phyloP scores from a whole-genome alignment of 495 filamentous ascomycete species.

The Xylaria grammica region DNA sequence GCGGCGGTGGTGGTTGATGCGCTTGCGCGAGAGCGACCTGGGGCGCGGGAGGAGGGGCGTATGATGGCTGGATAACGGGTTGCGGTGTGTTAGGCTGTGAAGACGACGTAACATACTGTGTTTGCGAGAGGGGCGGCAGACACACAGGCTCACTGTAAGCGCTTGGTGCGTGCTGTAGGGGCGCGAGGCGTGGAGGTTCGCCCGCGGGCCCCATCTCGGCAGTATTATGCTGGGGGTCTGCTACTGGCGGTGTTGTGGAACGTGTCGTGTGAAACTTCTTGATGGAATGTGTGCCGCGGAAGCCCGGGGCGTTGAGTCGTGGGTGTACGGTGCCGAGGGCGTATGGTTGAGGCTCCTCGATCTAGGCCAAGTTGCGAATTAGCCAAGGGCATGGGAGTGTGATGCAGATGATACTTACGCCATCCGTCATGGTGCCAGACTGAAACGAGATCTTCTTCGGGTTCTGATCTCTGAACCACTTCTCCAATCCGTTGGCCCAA shows the following conservation, averaged over 20 bases:
- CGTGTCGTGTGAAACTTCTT: constrained; percentile 24
- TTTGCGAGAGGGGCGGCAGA: constrained; percentile 35
- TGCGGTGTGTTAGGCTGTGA: constrained; percentile 18
- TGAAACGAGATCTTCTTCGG: constrained; percentile 39
- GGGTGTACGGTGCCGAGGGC: constrained; percentile 37
- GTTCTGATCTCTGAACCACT: constrained; percentile 45
- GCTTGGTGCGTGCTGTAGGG: constrained; percentile 29
- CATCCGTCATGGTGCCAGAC: constrained; percentile 52
- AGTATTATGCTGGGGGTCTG: background rate
- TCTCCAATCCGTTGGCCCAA: constrained; percentile 50
- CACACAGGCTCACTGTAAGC: constrained; percentile 32
- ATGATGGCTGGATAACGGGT: background rate
- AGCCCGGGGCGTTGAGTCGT: constrained; percentile 25
- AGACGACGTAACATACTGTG: constrained; percentile 29
- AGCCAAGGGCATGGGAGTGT: background rate
- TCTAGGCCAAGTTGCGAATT: constrained; percentile 19
- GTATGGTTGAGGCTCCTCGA: constrained; percentile 39
- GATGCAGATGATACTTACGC: constrained; percentile 36
- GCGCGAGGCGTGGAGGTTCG: constrained; percentile 33
- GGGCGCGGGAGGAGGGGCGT: constrained; percentile 9
- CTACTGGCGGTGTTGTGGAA: constrained; percentile 16
- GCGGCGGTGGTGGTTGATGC: constrained; percentile 17
- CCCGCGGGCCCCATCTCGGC: constrained; percentile 8
- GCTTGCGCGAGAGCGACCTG: constrained; percentile 20
- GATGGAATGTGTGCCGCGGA: constrained; percentile 25